Conservation (phyloP, 2,329 filamentous ascomycete genomes). For the Venturiaceae sp. region DNA sequence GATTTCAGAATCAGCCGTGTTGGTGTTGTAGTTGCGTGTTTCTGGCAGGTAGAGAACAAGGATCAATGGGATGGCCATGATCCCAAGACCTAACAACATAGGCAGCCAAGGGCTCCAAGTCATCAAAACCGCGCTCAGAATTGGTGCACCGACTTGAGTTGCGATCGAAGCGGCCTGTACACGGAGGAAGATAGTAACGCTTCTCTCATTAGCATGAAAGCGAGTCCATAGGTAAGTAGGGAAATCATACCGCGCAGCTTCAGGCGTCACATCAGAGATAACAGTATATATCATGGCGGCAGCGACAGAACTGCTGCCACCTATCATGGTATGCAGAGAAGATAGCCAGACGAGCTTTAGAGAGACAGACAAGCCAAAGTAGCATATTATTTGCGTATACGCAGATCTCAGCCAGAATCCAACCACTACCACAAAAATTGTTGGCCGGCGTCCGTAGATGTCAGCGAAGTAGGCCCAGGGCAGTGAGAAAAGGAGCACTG, state of each 20-base stretch:
- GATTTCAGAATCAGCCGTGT: not conserved
- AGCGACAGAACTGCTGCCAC: conserved; percentile 17
- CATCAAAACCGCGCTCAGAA: conserved; percentile 24
- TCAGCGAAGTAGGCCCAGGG: conserved; percentile 26
- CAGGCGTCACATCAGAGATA: conserved; percentile 20
- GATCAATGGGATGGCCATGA: conserved; percentile 11
- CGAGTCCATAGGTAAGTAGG: not conserved
- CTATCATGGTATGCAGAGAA: conserved; percentile 18
- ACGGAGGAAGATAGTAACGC: conserved; percentile 20
- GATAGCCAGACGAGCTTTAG: conserved; percentile 21
- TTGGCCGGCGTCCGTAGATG: conserved; percentile 21
- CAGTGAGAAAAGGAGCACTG: conserved; percentile 19
- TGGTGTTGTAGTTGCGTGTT: conserved; percentile 17
- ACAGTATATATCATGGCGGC: conserved; percentile 18
- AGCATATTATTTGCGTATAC: conserved; percentile 23
- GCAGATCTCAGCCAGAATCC: conserved; percentile 14
- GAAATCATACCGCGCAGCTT: conserved; percentile 11
- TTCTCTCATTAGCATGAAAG: not conserved
- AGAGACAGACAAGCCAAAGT: conserved; percentile 23
- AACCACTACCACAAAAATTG: conserved; percentile 18
- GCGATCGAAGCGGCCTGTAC: conserved; percentile 18
- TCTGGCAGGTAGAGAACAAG: conserved; percentile 20
- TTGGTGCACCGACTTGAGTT: conserved; percentile 19
- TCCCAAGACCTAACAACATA: conserved; percentile 14
- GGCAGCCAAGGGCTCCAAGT: conserved; percentile 22